These are phyloP conservation scores for Cytidiella melzeri DNA, from an alignment of 768 basidiomycete species.

Conservation along the genomic window DNA sequence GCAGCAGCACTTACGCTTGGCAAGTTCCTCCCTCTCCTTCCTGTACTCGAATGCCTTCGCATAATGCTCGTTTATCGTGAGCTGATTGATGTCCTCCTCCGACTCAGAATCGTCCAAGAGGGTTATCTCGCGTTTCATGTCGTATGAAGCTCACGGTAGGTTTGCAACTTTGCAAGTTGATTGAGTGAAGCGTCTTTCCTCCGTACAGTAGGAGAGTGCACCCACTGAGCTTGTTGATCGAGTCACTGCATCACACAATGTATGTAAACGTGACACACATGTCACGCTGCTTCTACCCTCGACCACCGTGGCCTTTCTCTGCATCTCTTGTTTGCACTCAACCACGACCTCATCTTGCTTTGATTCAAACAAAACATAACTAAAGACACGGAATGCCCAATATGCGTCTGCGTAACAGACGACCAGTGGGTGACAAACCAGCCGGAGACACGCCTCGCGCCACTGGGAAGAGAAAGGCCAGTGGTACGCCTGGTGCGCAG, in stretches of 20 bases:
- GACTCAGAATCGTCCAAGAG: slow-evolving; percentile 30
- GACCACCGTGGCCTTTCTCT: background rate
- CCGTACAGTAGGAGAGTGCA: background rate
- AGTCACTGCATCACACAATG: background rate
- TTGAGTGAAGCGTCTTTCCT: background rate
- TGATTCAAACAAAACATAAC: too few species aligned
- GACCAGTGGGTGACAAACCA: slow-evolving; percentile 20
- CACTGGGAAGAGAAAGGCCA: background rate
- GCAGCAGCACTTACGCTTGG: slow-evolving; percentile 48
- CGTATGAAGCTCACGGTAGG: too few species aligned
- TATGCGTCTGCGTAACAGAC: slow-evolving; percentile 9
- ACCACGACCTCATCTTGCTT: background rate
- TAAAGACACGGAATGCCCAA: background rate
- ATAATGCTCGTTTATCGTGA: slow-evolving; percentile 70
- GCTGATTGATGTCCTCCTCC: slow-evolving; percentile 33
- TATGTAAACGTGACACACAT: background rate
- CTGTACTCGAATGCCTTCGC: slow-evolving; percentile 79
- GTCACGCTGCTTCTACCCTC: background rate
- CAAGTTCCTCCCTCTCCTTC: slow-evolving; percentile 82
- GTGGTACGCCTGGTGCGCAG: background rate
- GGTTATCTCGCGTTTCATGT: background rate
- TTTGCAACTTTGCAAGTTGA: background rate
- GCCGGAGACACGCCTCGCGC: slow-evolving; percentile 21
- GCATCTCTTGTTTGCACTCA: background rate
- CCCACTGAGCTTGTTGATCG: background rate